Base-by-base conservation (phyloP, 345 rosid species). In the Linum tenue region DNA sequence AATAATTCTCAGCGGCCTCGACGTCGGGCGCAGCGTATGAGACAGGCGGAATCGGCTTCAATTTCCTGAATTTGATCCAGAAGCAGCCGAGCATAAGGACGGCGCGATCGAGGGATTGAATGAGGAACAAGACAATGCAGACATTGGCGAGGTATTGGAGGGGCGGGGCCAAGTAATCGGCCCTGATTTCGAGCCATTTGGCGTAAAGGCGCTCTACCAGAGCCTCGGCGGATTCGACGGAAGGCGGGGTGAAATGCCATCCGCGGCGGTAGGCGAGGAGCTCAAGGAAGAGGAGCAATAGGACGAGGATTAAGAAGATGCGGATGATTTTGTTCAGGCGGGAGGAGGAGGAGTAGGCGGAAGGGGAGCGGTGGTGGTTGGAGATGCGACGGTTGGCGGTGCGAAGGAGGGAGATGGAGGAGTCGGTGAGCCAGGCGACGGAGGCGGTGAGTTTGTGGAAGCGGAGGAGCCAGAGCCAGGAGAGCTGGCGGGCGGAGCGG, bases 171-270 rank as follows among this genome's bases (percentile, higher is more conserved):
- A 92, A 60, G 64, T 86, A 92, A 40, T 65, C 38, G 3, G 86
- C 92, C 62, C 98, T 79, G 60, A 87, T 69, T 68, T 84, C 78
- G n/a, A 92, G 60, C 96, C 97, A 92, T 56, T 67, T 59, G 1
- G 91, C 91, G 64, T 92, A 92, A 3, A 71, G 78, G 6, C 78
- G 61, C 73, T 80, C 96, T 8, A 81, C 84, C 8, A 78, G 69
- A 1, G 71, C 76, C 77, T 82, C 89, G 7, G 92, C 86, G 7
- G 86, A 81, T 50, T 69, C 86, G 14, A 73, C 81, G 10, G 90
- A 77, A 12, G 97, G 92, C 2, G 97, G 91, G 4, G 91, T 85
- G 64, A 92, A 92, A 78, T 92, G 97, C 91, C 97, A 92, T 57
- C 98, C 98, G 62, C 83, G 84, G 74, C 80, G 89, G 79, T 79